Conservation (phyloP, 1,284 basidiomycete species). For the Vanrija pseudolonga region DNA sequence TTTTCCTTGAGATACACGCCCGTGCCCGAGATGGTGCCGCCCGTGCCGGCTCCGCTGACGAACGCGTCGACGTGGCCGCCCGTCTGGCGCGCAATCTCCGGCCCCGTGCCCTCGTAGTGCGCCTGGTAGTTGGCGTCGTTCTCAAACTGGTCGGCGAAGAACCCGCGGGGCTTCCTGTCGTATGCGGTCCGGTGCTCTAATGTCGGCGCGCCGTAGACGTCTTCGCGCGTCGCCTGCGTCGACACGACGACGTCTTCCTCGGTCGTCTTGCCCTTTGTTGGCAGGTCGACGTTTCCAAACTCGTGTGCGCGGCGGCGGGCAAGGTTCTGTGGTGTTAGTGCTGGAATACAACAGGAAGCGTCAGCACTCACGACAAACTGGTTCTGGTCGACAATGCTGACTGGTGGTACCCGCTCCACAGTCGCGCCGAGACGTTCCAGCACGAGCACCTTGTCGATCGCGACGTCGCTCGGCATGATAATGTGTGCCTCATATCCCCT, state of each 20-base stretch:
- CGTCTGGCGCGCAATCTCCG: constrained; percentile 93
- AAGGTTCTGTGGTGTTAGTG: constrained; percentile 60
- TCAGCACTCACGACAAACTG: constrained; percentile 61
- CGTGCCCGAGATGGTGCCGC: constrained; percentile 87
- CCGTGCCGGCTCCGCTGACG: constrained; percentile 93
- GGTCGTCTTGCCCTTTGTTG: constrained; percentile 20
- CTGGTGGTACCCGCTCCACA: constrained; percentile 75
- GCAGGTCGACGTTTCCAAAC: constrained; percentile 59
- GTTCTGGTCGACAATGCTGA: constrained; percentile 89
- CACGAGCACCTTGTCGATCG: constrained; percentile 80
- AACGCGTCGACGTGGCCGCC: constrained; percentile 79
- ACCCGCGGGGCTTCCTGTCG: constrained; percentile 36
- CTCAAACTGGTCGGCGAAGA: constrained; percentile 95
- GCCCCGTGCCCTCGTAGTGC: constrained; percentile 85
- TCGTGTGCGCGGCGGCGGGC: constrained; percentile 69
- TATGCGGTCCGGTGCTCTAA: constrained; percentile 10
- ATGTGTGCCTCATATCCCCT: constrained; percentile 56
- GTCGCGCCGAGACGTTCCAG: constrained; percentile 79
- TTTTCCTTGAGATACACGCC: constrained; percentile 66
- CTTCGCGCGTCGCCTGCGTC: constrained; percentile 55
- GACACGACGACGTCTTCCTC: constrained; percentile 52
- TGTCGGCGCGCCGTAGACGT: constrained; percentile 21
- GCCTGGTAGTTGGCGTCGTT: constrained; percentile 87
- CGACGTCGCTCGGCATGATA: constrained; percentile 91
- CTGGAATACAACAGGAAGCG: background rate